Conservation (phyloP, 78 protist genomes). For the Dictyostelium capitatum region DNA sequence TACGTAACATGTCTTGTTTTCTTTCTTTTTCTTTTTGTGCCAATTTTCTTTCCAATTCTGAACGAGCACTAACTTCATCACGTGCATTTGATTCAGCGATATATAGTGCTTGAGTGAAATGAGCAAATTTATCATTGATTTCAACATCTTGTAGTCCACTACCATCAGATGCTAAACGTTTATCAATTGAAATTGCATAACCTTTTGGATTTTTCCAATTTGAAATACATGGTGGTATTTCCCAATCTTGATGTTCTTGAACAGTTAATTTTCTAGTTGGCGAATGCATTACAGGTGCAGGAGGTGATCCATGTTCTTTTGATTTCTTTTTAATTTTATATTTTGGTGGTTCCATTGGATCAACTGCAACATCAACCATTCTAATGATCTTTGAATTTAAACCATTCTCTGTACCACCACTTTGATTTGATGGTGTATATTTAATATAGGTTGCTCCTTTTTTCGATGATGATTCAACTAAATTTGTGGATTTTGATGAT, state of each 20-base stretch:
- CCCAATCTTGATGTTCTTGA: conserved; percentile 94
- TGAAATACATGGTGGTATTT: conserved; percentile 98
- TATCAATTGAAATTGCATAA: conserved; percentile 97
- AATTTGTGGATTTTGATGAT: conserved; percentile 50
- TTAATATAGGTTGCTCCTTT: conserved; percentile 74
- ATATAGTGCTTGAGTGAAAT: conserved; percentile 93
- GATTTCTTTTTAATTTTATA: conserved; percentile 82
- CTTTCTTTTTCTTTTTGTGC: conserved; percentile 76
- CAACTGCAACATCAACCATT: conserved; percentile 91
- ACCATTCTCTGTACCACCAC: conserved; percentile 33
- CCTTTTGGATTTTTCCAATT: conserved; percentile 99
- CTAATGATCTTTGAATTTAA: conserved; percentile 88
- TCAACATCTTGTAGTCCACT: conserved; percentile 92
- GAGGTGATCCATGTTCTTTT: conserved; percentile 92
- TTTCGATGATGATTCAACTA: neutral
- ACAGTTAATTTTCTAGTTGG: conserved; percentile 92
- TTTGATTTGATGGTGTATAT: conserved; percentile 76
- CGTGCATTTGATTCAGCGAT: conserved; percentile 95
- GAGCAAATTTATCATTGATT: conserved; percentile 95
- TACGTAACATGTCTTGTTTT: conserved; percentile 72
- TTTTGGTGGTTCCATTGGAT: conserved; percentile 98
- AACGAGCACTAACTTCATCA: conserved; percentile 88
- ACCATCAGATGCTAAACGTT: conserved; percentile 98
- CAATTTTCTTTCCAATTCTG: conserved; percentile 50
- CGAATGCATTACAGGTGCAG: conserved; percentile 99